Percentiles rank a stretch among this genome's conserved stretches.
Conservation (phyloP, 1,284 basidiomycete genomes). For the Cryptococcus wingfieldii region DNA sequence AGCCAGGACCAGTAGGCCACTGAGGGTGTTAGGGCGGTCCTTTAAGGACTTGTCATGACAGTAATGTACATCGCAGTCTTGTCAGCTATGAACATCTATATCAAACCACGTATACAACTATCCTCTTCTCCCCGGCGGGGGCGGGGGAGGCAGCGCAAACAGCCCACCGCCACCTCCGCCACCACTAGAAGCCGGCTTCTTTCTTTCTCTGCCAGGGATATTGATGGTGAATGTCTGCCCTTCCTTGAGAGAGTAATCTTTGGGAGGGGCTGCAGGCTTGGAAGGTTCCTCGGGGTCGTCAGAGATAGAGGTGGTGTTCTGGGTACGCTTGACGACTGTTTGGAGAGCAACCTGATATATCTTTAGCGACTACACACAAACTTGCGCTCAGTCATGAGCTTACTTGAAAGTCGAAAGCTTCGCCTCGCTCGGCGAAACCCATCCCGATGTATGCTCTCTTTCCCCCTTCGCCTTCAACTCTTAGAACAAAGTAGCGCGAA, state of each 20-base stretch:
- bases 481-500: constrained; percentile 89
- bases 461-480: constrained; percentile 75
- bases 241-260: constrained; percentile 92
- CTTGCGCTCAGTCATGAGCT: constrained; percentile 4
- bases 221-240: constrained; percentile 92
- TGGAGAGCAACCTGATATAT: constrained; percentile 71
- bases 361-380: background rate
- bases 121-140: constrained; percentile 35
- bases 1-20: constrained; percentile 13
- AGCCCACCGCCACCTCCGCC: constrained; percentile 23
- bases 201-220: constrained; percentile 63
- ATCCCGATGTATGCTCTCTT: constrained; percentile 88
- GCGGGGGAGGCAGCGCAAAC: constrained; percentile 42
- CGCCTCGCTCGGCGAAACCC: constrained; percentile 84
- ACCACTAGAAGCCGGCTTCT: constrained; percentile 16
- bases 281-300: constrained; percentile 20
- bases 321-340: constrained; percentile 79
- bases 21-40: no score
- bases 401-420: constrained; percentile 79
- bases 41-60: background rate
- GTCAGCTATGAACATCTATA: no score
- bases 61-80: no score
- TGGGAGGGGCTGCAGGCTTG: constrained; percentile 70
- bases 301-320: constrained; percentile 51
- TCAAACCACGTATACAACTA: background rate